A percentile compares a stretch with the other conserved stretches of the same genome.
phyloP scores from a whole-genome alignment of 1,284 basidiomycete genomes.

The Kalmanozyma brasiliensis region DNA sequence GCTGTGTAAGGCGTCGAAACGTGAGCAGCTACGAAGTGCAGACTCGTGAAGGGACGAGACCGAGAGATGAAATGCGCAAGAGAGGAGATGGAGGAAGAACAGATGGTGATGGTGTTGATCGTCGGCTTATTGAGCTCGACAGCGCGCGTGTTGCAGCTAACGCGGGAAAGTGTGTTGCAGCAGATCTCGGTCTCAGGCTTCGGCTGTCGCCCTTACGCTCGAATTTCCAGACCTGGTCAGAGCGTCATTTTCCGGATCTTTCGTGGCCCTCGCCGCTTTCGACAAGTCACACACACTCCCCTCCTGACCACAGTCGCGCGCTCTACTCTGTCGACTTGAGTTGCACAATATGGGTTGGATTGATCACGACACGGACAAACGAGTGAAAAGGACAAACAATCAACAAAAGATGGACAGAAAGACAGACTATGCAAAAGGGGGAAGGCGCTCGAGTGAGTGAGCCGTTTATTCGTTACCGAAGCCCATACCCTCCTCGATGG shows the following conservation, averaged over 20 bases:
- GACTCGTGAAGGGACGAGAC: too few species aligned
- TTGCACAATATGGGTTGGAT: too few species aligned
- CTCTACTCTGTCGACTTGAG: too few species aligned
- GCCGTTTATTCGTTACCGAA: constrained; percentile 64
- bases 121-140: too few species aligned
- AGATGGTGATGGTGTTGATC: too few species aligned
- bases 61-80: too few species aligned
- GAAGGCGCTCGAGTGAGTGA: not conserved
- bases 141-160: not conserved
- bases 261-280: too few species aligned
- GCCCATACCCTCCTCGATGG: constrained; percentile 66
- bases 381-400: not conserved
- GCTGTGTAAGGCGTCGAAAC: too few species aligned
- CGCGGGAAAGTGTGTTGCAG: constrained; percentile 1
- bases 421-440: not conserved
- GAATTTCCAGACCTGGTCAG: constrained; percentile 27
- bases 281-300: too few species aligned
- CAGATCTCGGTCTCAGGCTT: constrained; percentile 3
- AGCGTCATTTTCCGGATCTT: constrained; percentile 14
- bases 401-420: constrained; percentile 1
- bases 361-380: not conserved
- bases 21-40: too few species aligned
- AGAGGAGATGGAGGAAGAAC: too few species aligned
- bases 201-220: not conserved
- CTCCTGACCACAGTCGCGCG: too few species aligned